Base-by-base conservation (phyloP, 2,329 filamentous ascomycete genomes). In the Myriosclerotinia curreyana region DNA sequence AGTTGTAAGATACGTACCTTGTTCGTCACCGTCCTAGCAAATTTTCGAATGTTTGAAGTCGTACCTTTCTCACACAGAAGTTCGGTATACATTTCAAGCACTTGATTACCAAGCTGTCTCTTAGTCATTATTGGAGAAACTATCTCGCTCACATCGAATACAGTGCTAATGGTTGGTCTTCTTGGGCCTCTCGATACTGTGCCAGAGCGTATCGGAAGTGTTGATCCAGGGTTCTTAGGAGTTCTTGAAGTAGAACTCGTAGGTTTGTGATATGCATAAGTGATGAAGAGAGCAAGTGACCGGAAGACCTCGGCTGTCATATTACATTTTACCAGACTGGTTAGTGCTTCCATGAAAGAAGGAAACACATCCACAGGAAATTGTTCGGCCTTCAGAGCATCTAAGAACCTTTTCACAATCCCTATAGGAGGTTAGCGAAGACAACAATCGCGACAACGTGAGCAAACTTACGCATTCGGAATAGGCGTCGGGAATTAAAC, bases 21-120 rank as follows among this genome's bases (percentile, higher is more conserved):
- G 71, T 96, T 96, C 28, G 94, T 97, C 11, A 99, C 94, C 1
- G 94, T 96, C 73, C 89, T 90, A 6, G 92, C 91, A 79, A 99
- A 98, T 71, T 92, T 95, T 73, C 88, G 86, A 64, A 96, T 89
- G 66, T 89, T 86, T 17, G 80, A 80, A 12, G 83, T 78, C 68
- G 88, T 91, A 28, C 83, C 83, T 70, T 86, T 85, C 66, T 91
- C 86, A 71, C 92, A 96, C 12, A 97, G 79, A 14, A 96, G 81
- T 34, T 87, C 83, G 9, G 89, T 84, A 72, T 95, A 94, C 77
- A 96, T 86, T 68, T 85, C 85, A 25, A 97, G 79, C 61, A 97
- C 84, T 67, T 84, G 86, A 46, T 87, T 82, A 9, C 91, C 92
- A 46, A 96, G 79, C 65, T 92, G 86, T 68, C 85, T 84, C 73